These are phyloP conservation scores for Lippia alba DNA, from an alignment of 305 asterid species.

Conservation along the genomic window DNA sequence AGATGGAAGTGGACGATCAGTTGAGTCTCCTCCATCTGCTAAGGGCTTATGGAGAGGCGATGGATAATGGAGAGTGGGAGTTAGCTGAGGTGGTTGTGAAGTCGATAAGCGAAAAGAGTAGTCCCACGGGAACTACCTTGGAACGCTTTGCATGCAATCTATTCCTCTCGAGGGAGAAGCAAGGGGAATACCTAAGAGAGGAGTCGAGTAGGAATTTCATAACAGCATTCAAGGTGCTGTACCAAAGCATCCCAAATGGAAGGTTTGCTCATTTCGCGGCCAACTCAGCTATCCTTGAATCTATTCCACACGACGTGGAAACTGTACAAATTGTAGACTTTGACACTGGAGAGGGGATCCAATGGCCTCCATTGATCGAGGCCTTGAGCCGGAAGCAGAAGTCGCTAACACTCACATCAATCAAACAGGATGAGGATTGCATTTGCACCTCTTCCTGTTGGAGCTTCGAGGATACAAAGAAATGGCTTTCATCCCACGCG, in stretches of 20 bases:
- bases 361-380: conserved; percentile 67
- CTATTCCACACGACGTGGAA: conserved; percentile 40
- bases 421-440: conserved; percentile 45
- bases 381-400: conserved; percentile 44
- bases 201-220: conserved; percentile 57
- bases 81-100: conserved; percentile 52
- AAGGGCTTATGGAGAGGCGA: conserved; percentile 69
- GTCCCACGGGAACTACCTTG: conserved; percentile 50
- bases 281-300: conserved; percentile 51
- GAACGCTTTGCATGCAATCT: conserved; percentile 66
- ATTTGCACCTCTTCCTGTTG: conserved; percentile 33
- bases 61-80: conserved; percentile 55
- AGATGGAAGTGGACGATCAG: conserved; percentile 46
- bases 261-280: conserved; percentile 55
- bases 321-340: conserved; percentile 46
- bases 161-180: conserved; percentile 46
- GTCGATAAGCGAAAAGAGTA: conserved; percentile 48
- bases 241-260: conserved; percentile 53
- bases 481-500: conserved; percentile 57
- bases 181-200: conserved; percentile 49
- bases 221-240: conserved; percentile 58
- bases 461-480: conserved; percentile 59
- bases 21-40: conserved; percentile 53
- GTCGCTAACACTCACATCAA: conserved; percentile 53
- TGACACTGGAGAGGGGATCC: conserved; percentile 54